phyloP scores from a whole-genome alignment of 73 alveolate species.

The Diophrys appendiculata region DNA sequence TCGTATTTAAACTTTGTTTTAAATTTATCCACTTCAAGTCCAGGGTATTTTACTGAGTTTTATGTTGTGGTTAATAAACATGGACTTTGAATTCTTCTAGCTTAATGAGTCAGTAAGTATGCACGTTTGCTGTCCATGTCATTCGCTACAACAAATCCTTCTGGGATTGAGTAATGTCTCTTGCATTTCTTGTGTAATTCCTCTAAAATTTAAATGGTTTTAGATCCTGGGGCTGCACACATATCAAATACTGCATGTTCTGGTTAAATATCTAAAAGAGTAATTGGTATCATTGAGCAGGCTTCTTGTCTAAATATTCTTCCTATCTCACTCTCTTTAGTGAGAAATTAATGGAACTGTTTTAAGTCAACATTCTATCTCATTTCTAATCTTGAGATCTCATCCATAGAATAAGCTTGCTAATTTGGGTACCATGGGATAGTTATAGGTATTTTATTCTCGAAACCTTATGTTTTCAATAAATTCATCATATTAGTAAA shows the following conservation, averaged over 20 bases:
- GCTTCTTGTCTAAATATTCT: slow-evolving; percentile 83
- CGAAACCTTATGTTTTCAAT: neutral
- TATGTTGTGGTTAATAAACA: slow-evolving; percentile 76
- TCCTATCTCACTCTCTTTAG: slow-evolving; percentile 48
- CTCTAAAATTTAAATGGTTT: slow-evolving; percentile 87
- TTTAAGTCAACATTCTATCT: slow-evolving; percentile 29
- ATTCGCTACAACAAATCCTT: slow-evolving; percentile 92
- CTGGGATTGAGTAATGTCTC: slow-evolving; percentile 58
- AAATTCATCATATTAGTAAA: neutral
- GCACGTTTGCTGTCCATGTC: slow-evolving; percentile 91
- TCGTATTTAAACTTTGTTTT: slow-evolving; percentile 61
- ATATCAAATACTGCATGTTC: slow-evolving; percentile 81
- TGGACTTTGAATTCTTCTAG: slow-evolving; percentile 64
- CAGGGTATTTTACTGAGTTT: slow-evolving; percentile 80
- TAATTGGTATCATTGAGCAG: slow-evolving; percentile 93
- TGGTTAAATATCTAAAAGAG: slow-evolving; percentile 77
- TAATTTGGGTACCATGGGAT: slow-evolving; percentile 38
- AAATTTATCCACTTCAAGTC: slow-evolving; percentile 57
- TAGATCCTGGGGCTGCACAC: slow-evolving; percentile 97
- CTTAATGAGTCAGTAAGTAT: slow-evolving; percentile 85
- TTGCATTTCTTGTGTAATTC: slow-evolving; percentile 65
- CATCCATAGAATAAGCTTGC: slow-evolving; percentile 40
- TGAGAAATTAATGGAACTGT: slow-evolving; percentile 9
- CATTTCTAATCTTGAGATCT: slow-evolving; percentile 40
- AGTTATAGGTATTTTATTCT: slow-evolving; percentile 25